Evolutionary conservation across 805 yeast species (phyloP).

Genomic region (Clavispora santaluciae): DNA sequence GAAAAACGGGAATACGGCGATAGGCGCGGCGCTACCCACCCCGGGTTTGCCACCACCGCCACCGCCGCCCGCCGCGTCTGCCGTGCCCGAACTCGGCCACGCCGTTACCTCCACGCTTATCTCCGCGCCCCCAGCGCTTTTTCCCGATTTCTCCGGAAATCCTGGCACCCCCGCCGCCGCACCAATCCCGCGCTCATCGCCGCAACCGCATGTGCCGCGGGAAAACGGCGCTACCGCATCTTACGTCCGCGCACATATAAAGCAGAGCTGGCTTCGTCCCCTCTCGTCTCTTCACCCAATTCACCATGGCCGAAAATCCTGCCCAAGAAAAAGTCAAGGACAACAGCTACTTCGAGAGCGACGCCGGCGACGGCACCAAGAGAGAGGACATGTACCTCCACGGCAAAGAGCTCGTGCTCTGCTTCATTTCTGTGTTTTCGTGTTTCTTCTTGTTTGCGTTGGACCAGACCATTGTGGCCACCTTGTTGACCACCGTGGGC

Average conservation of each 20-base stretch:
- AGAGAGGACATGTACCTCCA: constrained; percentile 34
- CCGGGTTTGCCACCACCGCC: too few relatives aligned
- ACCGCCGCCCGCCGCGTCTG: too few relatives aligned
- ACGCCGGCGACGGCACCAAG: constrained; percentile 40
- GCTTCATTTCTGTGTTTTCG: constrained; percentile 25
- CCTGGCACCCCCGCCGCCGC: too few relatives aligned
- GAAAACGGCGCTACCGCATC: neutral
- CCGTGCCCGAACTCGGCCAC: too few relatives aligned
- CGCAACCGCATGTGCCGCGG: neutral
- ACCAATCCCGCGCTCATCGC: too few relatives aligned
- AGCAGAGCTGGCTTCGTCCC: too few relatives aligned
- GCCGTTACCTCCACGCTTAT: too few relatives aligned
- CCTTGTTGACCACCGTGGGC: constrained; percentile 32
- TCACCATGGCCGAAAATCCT: neutral
- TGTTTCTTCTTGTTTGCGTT: constrained; percentile 33
- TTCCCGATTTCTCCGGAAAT: too few relatives aligned
- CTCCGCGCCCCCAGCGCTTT: too few relatives aligned
- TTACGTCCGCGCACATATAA: neutral
- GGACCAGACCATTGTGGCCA: constrained; percentile 37
- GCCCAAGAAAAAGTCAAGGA: neutral
- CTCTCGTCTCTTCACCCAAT: too few relatives aligned
- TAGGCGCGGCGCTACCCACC: too few relatives aligned
- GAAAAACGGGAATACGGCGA: too few relatives aligned
- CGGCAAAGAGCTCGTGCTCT: constrained; percentile 21
- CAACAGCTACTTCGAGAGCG: constrained; percentile 27